These are phyloP conservation scores for Xenosphaeropsis pyriputrescens DNA, from an alignment of 2,329 filamentous ascomycete genomes.

Conservation along the genomic window DNA sequence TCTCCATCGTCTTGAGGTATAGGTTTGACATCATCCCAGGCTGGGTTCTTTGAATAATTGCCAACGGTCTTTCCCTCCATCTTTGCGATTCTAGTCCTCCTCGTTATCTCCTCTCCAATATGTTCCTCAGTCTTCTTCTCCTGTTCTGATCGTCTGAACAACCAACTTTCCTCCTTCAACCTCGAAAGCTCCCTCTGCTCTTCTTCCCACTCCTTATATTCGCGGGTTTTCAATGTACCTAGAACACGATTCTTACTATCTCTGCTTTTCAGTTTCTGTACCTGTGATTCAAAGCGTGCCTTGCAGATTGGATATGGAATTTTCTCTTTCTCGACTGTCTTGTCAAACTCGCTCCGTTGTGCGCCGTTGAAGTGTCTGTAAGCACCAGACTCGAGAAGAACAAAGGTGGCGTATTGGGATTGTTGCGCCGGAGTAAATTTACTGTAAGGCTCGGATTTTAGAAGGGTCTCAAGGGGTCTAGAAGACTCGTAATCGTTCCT, in stretches of 20 bases:
- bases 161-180: slow-evolving; percentile 4
- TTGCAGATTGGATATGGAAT: slow-evolving; percentile 10
- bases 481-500: slow-evolving; percentile 12
- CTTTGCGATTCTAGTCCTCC: slow-evolving; percentile 12
- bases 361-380: slow-evolving; percentile 10
- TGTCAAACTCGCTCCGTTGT: slow-evolving; percentile 15
- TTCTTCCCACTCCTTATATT: slow-evolving; percentile 9
- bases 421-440: slow-evolving; percentile 11
- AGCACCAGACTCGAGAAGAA: slow-evolving; percentile 10
- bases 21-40: slow-evolving; percentile 74
- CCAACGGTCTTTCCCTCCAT: slow-evolving; percentile 12
- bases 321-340: slow-evolving; percentile 9
- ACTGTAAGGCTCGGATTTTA: slow-evolving; percentile 8
- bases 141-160: slow-evolving; percentile 1
- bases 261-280: slow-evolving; percentile 1
- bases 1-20: slow-evolving; percentile 75
- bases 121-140: slow-evolving; percentile 3
- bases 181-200: slow-evolving; percentile 8
- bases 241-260: slow-evolving; percentile 1
- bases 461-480: slow-evolving; percentile 10
- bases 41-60: slow-evolving; percentile 35
- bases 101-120: slow-evolving; percentile 13
- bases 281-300: too few species aligned
- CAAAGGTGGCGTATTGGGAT: slow-evolving; percentile 8
- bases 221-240: slow-evolving; percentile 4